A percentile compares a stretch with the other conserved stretches of the same genome.
Conservation (phyloP, 2,329 filamentous ascomycete species). For the Aureobasidium subglaciale region DNA sequence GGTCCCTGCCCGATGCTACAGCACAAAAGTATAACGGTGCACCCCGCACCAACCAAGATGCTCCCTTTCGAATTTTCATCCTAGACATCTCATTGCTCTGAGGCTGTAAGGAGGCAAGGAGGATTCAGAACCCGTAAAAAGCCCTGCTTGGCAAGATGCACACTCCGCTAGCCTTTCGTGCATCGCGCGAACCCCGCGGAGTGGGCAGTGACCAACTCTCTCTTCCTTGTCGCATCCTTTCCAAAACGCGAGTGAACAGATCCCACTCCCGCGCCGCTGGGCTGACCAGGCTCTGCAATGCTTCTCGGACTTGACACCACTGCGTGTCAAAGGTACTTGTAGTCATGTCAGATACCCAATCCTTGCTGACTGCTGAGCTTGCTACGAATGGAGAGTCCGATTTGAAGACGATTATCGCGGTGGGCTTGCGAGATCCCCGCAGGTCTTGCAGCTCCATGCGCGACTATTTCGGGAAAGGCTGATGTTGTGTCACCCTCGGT, state of each 20-base stretch:
- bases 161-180: neutral
- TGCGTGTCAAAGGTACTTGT: neutral
- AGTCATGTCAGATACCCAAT: constrained; percentile 2
- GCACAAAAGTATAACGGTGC: neutral
- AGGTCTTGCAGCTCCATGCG: neutral
- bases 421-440: neutral
- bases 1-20: neutral
- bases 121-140: neutral
- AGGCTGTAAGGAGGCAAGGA: neutral
- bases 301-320: neutral
- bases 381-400: neutral
- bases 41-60: neutral
- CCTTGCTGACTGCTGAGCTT: constrained; percentile 4
- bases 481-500: constrained; percentile 8
- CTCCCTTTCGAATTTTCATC: too few species aligned
- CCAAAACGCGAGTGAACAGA: neutral
- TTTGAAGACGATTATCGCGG: constrained; percentile 1
- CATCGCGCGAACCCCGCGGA: constrained; percentile 4
- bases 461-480: constrained; percentile 6
- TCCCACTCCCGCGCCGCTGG: neutral
- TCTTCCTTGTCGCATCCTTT: neutral
- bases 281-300: neutral
- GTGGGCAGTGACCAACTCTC: neutral
- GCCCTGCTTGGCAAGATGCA: neutral
- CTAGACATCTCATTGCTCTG: too few species aligned